Percentiles rank a stretch among this genome's conserved stretches.
These are phyloP conservation scores for Fagopyrum homotropicum DNA, from an alignment of 148 eudicot genomes.

Conservation along the genomic window DNA sequence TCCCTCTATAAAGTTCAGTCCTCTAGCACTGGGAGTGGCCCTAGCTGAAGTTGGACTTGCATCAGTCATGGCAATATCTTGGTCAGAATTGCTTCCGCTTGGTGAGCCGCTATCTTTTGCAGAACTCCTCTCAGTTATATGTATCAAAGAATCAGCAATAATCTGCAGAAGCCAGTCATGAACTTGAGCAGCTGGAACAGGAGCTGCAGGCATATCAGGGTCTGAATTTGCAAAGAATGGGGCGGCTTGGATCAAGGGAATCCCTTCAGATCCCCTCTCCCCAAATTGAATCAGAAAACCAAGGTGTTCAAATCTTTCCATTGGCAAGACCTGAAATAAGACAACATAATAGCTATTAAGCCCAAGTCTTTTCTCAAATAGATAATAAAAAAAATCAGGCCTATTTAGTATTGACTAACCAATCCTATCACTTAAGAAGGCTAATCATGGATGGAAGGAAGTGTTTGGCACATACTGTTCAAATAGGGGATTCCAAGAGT, in stretches of 20 bases:
- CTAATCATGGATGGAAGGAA: neutral
- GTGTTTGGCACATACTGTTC: neutral
- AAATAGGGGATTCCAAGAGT: neutral
- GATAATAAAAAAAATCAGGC: neutral
- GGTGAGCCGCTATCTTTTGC: constrained; percentile 74
- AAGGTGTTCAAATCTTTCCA: constrained; percentile 92
- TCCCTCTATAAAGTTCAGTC: constrained; percentile 79
- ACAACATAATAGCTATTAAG: neutral
- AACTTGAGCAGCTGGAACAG: constrained; percentile 78
- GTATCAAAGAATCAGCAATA: constrained; percentile 64
- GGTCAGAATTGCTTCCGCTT: constrained; percentile 52
- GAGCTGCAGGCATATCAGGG: constrained; percentile 97
- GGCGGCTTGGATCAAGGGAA: constrained; percentile 72
- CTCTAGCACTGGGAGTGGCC: constrained; percentile 59
- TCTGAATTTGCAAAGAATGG: constrained; percentile 97
- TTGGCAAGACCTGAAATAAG: constrained; percentile 62
- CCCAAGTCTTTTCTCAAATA: neutral
- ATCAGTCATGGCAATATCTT: constrained; percentile 84
- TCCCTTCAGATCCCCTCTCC: constrained; percentile 67
- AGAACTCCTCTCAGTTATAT: constrained; percentile 69
- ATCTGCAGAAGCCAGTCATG: constrained; percentile 89
- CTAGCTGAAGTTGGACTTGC: constrained; percentile 51
- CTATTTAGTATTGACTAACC: neutral
- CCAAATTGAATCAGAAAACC: constrained; percentile 78
- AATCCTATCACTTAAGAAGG: neutral